Evolutionary conservation across 1,139 yeast genomes (phyloP), one percentile per base, ranked within the genome.

Genomic region (Protomyces inundatus): DNA sequence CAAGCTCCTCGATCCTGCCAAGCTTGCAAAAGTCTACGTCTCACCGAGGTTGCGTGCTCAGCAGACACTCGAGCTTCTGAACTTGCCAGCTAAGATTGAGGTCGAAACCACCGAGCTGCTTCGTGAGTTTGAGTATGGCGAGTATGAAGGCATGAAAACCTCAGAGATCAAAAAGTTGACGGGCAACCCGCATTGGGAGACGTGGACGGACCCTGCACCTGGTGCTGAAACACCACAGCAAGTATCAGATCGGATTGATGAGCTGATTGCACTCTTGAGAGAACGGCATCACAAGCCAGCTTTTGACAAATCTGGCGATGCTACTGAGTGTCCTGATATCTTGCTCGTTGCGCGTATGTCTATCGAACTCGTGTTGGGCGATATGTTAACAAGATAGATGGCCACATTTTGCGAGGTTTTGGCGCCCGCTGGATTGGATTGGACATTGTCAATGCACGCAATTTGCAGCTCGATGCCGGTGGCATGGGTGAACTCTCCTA

Each of bases 81-180:
- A 79, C 50, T 77, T 76, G 67, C 73, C 79, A 23, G 71, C 76
- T 16, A 79, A 85, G 63, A 64, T 51, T 39, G 56, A 55, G 16
- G 61, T 58, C n/a, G 61, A 65, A 36, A 64, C 57, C 33, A 82
- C 82, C 23, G 91, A 87, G 68, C 84, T 87, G 59, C 87, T 86
- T 70, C 76, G 90, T 60, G 98, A 91, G 76, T 91, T 98, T 97
- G 95, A 89, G 70, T 91, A 91, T 72, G 98, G 98, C 69, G 95
- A 88, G 71, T 91, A 91, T 74, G 98, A 91, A 77, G 98, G 98
- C 4, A 75, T 86, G 70, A 75, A 80, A 65, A 87, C 96, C 0
- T 75, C 77, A 12, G 84, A 90, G 69, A 90, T 91, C 73, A 77
- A 81, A 52, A 80, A 82, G 97, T 71, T 77, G 77, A 55, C 73